Percentiles rank a stretch among this genome's conserved stretches.
Evolutionary conservation across 345 rosid genomes (phyloP).

Genomic region (Acer yangbiense): DNA sequence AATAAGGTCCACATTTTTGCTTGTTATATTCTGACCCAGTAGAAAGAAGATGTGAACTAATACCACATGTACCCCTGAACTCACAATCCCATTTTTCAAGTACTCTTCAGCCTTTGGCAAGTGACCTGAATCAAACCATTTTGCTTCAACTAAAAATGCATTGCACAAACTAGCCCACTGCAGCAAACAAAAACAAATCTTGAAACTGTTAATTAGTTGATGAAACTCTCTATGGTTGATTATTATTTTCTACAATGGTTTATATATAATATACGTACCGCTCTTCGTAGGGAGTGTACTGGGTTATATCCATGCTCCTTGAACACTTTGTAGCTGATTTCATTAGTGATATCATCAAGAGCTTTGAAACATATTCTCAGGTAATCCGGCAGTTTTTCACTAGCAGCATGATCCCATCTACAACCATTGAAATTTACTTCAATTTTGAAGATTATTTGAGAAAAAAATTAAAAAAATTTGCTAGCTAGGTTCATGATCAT

Average conservation of each 20-base stretch:
- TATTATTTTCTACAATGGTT: too few species aligned
- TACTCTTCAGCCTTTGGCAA: conserved; percentile 47
- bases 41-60: conserved; percentile 54
- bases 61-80: conserved; percentile 54
- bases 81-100: conserved; percentile 52
- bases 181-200: not conserved
- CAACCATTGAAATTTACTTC: not conserved
- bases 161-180: conserved; percentile 60
- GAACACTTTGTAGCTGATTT: conserved; percentile 35
- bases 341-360: conserved; percentile 36
- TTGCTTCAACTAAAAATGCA: conserved; percentile 63
- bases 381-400: conserved; percentile 35
- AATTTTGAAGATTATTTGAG: not conserved
- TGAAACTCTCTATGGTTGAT: too few species aligned
- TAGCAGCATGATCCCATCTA: conserved; percentile 44
- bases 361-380: conserved; percentile 47
- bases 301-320: conserved; percentile 42
- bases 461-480: not conserved
- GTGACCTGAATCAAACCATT: conserved; percentile 49
- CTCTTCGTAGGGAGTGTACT: conserved; percentile 33
- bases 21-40: conserved; percentile 36
- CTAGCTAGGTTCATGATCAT: too few species aligned
- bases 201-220: too few species aligned
- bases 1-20: conserved; percentile 33
- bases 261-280: conserved; percentile 26